A percentile compares a stretch with the other conserved stretches of the same genome.
Evolutionary conservation across 2,329 filamentous ascomycete species (phyloP).

Genomic region (Corniculantispora saksenae): DNA sequence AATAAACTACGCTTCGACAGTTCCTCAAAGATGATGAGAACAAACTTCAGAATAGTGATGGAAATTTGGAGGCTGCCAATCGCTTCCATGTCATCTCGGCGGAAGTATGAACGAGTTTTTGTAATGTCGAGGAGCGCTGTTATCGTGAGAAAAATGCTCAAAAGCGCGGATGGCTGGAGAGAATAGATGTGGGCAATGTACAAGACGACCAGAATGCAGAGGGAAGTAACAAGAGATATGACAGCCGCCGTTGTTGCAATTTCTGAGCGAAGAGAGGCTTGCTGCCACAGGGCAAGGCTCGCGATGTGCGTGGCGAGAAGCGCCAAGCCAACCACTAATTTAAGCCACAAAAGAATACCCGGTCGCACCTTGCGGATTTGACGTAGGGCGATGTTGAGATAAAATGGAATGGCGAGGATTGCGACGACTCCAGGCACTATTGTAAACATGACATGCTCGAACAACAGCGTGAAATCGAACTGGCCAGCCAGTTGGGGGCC

Average conservation of each 20-base stretch:
- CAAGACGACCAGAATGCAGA: slow-evolving; percentile 25
- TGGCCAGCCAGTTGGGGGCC: slow-evolving; percentile 4
- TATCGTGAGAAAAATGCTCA: slow-evolving; percentile 33
- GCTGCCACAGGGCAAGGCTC: not conserved
- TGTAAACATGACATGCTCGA: slow-evolving; percentile 10
- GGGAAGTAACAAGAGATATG: not conserved
- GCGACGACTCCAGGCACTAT: slow-evolving; percentile 1
- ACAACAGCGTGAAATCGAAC: slow-evolving; percentile 6
- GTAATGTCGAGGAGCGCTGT: slow-evolving; percentile 36
- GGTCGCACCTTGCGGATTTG: not conserved
- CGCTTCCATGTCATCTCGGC: slow-evolving; percentile 25
- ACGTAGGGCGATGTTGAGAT: not conserved
- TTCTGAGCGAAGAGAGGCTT: not conserved
- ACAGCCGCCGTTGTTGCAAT: not conserved
- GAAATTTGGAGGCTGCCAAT: slow-evolving; percentile 31
- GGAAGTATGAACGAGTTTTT: slow-evolving; percentile 34
- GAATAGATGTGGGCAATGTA: slow-evolving; percentile 36
- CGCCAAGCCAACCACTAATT: not conserved
- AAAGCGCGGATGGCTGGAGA: slow-evolving; percentile 33
- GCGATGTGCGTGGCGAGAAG: not conserved
- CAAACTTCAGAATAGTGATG: slow-evolving; percentile 29
- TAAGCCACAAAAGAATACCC: slow-evolving; percentile 1
- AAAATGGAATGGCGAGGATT: not conserved
- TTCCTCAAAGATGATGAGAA: slow-evolving; percentile 35
- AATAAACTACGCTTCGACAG: slow-evolving; percentile 27